Evolutionary conservation across 2,329 filamentous ascomycete species (phyloP).

Genomic region (Neonectria neomacrospora): DNA sequence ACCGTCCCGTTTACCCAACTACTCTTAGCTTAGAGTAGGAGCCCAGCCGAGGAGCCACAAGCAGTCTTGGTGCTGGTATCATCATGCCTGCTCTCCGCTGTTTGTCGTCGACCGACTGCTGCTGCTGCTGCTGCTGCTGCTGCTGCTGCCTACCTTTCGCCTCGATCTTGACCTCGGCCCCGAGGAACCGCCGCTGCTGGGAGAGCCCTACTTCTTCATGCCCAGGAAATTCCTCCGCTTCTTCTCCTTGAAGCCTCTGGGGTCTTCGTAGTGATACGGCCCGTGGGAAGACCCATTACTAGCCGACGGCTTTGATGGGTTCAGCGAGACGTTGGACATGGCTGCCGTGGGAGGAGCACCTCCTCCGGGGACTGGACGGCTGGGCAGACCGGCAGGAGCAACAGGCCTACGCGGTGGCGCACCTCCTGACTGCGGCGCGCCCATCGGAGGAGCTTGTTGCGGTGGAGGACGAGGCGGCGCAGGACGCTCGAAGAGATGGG

Average conservation of each 20-base stretch:
- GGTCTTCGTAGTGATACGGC: slow-evolving; percentile 44
- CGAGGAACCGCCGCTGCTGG: slow-evolving; percentile 34
- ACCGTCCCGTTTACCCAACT: slow-evolving; percentile 14
- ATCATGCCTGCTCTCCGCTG: background rate
- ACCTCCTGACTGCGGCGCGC: slow-evolving; percentile 31
- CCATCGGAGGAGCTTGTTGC: slow-evolving; percentile 38
- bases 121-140: slow-evolving; percentile 2
- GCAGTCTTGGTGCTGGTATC: background rate
- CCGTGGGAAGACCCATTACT: slow-evolving; percentile 34
- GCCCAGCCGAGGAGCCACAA: background rate
- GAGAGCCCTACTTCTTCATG: slow-evolving; percentile 65
- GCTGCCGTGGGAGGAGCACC: slow-evolving; percentile 59
- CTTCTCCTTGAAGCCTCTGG: slow-evolving; percentile 67
- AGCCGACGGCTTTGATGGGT: slow-evolving; percentile 38
- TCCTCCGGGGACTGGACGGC: slow-evolving; percentile 38
- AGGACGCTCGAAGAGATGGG: slow-evolving; percentile 84
- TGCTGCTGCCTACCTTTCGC: slow-evolving; percentile 2
- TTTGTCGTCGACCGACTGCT: background rate
- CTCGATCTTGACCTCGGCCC: background rate
- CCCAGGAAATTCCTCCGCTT: slow-evolving; percentile 69
- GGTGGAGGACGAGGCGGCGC: slow-evolving; percentile 60
- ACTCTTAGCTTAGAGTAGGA: background rate
- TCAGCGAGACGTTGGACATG: slow-evolving; percentile 66
- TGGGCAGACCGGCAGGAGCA: slow-evolving; percentile 43
- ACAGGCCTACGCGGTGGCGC: slow-evolving; percentile 38